Evolutionary conservation across 495 filamentous ascomycete genomes (phyloP).

Genomic region (Aspergillus homomorphus): DNA sequence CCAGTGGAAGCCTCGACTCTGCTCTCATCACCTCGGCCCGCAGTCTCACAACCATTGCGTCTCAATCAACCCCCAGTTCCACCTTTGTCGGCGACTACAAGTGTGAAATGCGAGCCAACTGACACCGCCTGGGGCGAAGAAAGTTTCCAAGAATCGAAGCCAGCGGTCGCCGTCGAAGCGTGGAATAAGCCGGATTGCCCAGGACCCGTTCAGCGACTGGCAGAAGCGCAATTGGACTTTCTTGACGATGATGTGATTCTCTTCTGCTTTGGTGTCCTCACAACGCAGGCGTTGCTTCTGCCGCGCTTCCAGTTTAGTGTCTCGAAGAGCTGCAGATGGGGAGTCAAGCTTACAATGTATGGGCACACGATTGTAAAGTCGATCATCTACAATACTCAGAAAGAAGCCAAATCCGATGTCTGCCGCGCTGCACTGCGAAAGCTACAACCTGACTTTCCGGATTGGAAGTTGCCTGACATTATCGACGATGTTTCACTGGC

Average conservation of each 20-base stretch:
- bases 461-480: conserved; percentile 29
- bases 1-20: background rate
- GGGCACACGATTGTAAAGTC: conserved; percentile 28
- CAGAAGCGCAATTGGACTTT: background rate
- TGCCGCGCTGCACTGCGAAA: conserved; percentile 28
- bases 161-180: background rate
- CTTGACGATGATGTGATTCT: conserved; percentile 23
- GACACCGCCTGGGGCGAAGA: background rate
- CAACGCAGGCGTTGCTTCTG: conserved; percentile 21
- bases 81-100: background rate
- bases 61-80: background rate
- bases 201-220: background rate
- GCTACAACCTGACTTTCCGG: conserved; percentile 21
- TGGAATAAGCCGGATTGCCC: background rate
- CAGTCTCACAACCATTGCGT: background rate
- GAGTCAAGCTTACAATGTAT: conserved; percentile 32
- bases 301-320: conserved; percentile 28
- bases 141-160: background rate
- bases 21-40: background rate
- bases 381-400: conserved; percentile 1
- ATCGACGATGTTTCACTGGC: conserved; percentile 16
- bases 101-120: background rate
- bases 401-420: conserved; percentile 24
- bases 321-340: conserved; percentile 14
- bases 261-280: conserved; percentile 35